phyloP scores from a whole-genome alignment of 371 early-diverging fungal species.

The Rhizopus arrhizus region DNA sequence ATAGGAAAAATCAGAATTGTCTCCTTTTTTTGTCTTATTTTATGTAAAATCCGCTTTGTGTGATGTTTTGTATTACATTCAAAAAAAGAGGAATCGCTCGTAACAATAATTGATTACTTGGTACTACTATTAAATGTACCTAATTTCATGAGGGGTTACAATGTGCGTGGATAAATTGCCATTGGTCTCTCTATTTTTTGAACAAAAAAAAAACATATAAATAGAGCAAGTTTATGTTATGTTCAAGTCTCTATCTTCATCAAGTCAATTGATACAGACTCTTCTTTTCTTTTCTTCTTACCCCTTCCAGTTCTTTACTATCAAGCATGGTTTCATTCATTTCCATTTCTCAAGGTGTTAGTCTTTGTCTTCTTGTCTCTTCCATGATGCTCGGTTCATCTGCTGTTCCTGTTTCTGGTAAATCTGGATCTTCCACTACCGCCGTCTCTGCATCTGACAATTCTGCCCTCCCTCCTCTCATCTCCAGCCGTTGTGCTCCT shows the following conservation, averaged over 20 bases:
- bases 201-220: background rate
- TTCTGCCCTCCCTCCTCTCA: constrained; percentile 8
- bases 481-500: constrained; percentile 8
- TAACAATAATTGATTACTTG: too few species aligned
- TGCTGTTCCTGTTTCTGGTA: constrained; percentile 13
- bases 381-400: constrained; percentile 11
- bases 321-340: constrained; percentile 19
- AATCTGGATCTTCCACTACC: background rate
- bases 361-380: constrained; percentile 14
- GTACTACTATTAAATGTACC: too few species aligned
- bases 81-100: too few species aligned
- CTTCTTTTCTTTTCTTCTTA: constrained; percentile 2
- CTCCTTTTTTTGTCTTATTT: too few species aligned
- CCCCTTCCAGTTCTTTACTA: background rate
- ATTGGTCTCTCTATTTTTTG: too few species aligned
- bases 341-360: constrained; percentile 19
- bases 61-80: too few species aligned
- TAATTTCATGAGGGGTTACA: too few species aligned
- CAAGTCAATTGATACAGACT: constrained; percentile 10
- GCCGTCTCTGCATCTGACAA: background rate
- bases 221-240: background rate
- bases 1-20: too few species aligned
- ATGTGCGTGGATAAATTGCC: too few species aligned
- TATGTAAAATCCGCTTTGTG: too few species aligned
- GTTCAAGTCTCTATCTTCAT: background rate